Conservation (phyloP, 2,329 filamentous ascomycete species). For the Dactylella cylindrospora region DNA sequence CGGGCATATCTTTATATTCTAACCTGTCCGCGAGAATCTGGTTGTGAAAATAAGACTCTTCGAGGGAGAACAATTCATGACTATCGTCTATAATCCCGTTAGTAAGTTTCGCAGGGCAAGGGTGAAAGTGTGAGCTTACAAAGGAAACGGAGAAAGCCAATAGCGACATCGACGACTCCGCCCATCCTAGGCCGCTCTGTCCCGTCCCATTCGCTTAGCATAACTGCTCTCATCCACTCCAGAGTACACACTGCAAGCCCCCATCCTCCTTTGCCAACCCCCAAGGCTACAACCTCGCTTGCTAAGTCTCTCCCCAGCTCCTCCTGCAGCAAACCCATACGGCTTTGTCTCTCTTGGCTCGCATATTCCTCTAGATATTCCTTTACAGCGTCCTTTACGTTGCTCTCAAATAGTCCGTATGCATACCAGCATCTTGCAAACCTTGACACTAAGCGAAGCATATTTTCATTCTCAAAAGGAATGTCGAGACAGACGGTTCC, state of each 20-base stretch:
- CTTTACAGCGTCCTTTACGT: slow-evolving; percentile 35
- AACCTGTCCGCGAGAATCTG: slow-evolving; percentile 75
- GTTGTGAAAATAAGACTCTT: slow-evolving; percentile 70
- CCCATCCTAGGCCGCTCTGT: slow-evolving; percentile 68
- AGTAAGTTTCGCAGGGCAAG: background rate
- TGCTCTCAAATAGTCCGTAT: slow-evolving; percentile 27
- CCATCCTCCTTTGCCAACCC: slow-evolving; percentile 58
- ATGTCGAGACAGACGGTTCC: slow-evolving; percentile 50
- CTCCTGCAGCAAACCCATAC: slow-evolving; percentile 38
- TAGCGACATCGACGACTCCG: slow-evolving; percentile 72
- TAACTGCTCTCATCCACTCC: slow-evolving; percentile 72
- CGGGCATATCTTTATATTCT: slow-evolving; percentile 72
- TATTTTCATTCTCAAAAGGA: slow-evolving; percentile 50
- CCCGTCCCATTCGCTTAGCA: slow-evolving; percentile 80
- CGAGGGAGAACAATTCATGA: slow-evolving; percentile 65
- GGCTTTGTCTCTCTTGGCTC: slow-evolving; percentile 24
- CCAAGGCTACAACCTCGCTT: slow-evolving; percentile 61
- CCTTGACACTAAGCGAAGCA: slow-evolving; percentile 46
- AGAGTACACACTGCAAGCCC: slow-evolving; percentile 52
- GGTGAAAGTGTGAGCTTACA: slow-evolving; percentile 59
- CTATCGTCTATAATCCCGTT: slow-evolving; percentile 59
- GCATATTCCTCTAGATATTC: slow-evolving; percentile 45
- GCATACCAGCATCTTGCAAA: slow-evolving; percentile 45
- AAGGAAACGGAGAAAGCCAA: slow-evolving; percentile 71
- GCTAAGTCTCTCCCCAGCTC: slow-evolving; percentile 53